These are phyloP conservation scores for Talaromyces islandicus DNA, from an alignment of 2,329 filamentous ascomycete genomes.

Conservation along the genomic window DNA sequence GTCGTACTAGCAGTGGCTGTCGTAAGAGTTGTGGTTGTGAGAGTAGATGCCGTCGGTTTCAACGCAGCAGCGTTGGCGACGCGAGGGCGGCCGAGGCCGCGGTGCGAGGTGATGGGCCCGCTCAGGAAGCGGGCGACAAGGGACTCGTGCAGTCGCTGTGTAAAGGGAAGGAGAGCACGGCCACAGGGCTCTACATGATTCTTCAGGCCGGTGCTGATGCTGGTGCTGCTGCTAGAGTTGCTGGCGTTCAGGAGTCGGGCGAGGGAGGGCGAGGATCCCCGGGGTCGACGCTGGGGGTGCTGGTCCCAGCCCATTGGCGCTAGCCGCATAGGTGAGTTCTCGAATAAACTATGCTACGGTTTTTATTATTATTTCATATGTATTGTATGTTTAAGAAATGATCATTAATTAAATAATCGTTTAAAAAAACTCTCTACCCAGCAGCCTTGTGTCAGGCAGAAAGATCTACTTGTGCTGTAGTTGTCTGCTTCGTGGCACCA, in stretches of 20 bases:
- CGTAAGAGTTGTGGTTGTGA: not conserved
- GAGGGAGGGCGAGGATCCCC: not conserved
- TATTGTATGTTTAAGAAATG: not conserved
- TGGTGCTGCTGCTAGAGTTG: not conserved
- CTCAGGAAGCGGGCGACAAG: constrained; percentile 13
- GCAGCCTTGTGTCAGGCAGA: not conserved
- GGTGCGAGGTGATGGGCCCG: not conserved
- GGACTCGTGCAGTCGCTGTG: constrained; percentile 13
- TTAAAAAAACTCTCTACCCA: not conserved
- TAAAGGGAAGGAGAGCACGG: constrained; percentile 4
- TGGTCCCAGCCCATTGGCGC: not conserved
- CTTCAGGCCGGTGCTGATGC: not conserved
- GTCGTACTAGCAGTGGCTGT: not conserved
- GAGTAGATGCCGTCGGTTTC: not conserved
- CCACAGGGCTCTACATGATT: constrained; percentile 10
- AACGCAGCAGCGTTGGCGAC: constrained; percentile 7
- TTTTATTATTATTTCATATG: not conserved
- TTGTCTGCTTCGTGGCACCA: not conserved
- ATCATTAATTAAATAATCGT: no score
- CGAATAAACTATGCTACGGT: not conserved
- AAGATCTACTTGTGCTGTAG: not conserved
- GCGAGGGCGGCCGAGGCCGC: constrained; percentile 6
- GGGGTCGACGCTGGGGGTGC: not conserved
- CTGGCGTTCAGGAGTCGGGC: not conserved
- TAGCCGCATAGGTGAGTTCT: not conserved